phyloP scores from a whole-genome alignment of 179 eudicot species.

The Spergularia azorica region DNA sequence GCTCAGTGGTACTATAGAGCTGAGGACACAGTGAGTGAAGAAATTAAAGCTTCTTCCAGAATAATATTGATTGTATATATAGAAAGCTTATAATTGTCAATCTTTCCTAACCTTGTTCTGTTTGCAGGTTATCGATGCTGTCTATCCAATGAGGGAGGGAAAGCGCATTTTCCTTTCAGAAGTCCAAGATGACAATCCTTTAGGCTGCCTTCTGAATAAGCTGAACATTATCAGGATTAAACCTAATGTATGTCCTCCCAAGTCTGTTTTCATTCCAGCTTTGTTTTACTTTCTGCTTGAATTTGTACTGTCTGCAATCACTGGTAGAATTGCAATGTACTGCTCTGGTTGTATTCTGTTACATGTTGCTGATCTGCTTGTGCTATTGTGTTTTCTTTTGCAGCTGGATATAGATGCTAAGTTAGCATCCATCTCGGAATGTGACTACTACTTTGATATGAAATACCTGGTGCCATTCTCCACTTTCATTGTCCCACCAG shows the following conservation, averaged over 20 bases:
- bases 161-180: slow-evolving; percentile 72
- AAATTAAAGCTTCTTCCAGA: neutral
- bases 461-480: slow-evolving; percentile 39
- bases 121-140: slow-evolving; percentile 36
- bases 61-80: no score
- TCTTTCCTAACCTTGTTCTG: neutral
- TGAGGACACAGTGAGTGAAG: slow-evolving; percentile 62
- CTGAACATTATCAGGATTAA: slow-evolving; percentile 45
- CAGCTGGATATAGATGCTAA: slow-evolving; percentile 46
- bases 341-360: neutral
- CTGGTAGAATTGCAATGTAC: neutral
- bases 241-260: slow-evolving; percentile 40
- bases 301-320: neutral
- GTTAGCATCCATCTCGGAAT: slow-evolving; percentile 30
- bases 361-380: neutral
- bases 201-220: slow-evolving; percentile 63
- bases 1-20: slow-evolving; percentile 85
- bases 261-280: neutral
- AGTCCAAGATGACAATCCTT: slow-evolving; percentile 69
- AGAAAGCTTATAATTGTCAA: no score
- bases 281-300: neutral
- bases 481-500: slow-evolving; percentile 35
- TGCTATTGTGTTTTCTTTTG: neutral
- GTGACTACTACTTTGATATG: slow-evolving; percentile 65
- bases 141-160: slow-evolving; percentile 26